Evolutionary conservation across 78 protist genomes (phyloP), one percentile per base, ranked within the genome.

Genomic region (Blattamonas nauphoetae): DNA sequence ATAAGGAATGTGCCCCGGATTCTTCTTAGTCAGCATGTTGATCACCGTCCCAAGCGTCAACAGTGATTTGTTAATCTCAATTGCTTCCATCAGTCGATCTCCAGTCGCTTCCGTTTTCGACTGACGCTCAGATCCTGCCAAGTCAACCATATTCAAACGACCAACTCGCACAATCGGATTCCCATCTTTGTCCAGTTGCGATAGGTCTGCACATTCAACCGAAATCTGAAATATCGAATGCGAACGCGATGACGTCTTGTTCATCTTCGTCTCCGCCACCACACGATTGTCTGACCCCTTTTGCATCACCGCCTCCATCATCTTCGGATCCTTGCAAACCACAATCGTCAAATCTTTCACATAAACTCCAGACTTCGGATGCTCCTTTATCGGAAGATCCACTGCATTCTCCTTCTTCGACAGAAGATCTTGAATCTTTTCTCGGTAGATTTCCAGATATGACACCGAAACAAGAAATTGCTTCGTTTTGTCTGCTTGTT

Each of bases 391-490:
- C 21, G 0, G 1, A 3, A 93, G 84, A 81, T 85, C 42, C 21
- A 63, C 34, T 11, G 91, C 38, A 41, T 85, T 92, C 1, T 93
- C 92, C 82, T 90, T 44, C 21, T 55, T 55, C 71, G 87, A 88
- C 3, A 93, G 82, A 35, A 96, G 81, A 46, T 95, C 97, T 21
- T 88, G 35, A 4, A 94, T 79, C 33, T 88, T 87, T 64, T 97
- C 97, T 79, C 94, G 96, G 90, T 96, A 96, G 3, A 96, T 93
- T 41, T 88, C 94, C 4, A 94, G 81, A 80, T 93, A 95, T 11
- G 43, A 33, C 33, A 21, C 83, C 4, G 43, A 5, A 6, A 79
- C 83, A 6, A 79, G 83, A 21, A 79, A 79, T 21, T 79, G 4
- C 41, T 6, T 79, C 0, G 35, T 90, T 91, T 0, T 88, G 88